phyloP scores from a whole-genome alignment of 495 filamentous ascomycete species.

The Clavariopsis aquatica region DNA sequence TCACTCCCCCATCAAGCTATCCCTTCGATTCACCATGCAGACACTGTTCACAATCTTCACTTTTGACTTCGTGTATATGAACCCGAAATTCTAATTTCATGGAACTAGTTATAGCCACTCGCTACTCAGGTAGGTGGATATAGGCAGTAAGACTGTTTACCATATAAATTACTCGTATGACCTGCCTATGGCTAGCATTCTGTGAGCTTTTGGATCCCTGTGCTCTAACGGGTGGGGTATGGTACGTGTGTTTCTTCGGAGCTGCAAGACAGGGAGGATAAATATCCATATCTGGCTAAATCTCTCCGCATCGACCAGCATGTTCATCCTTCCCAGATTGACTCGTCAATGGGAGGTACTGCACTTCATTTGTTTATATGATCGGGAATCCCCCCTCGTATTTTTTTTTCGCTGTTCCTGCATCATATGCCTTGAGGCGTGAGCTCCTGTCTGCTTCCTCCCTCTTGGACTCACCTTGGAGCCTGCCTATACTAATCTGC shows the following conservation, averaged over 20 bases:
- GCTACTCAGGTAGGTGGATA: too few relatives aligned
- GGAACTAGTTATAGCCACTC: too few relatives aligned
- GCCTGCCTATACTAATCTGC: not conserved
- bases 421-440: slow-evolving; percentile 8
- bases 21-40: not conserved
- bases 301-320: slow-evolving; percentile 13
- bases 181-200: not conserved
- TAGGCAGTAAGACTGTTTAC: not conserved
- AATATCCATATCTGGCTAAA: slow-evolving; percentile 33
- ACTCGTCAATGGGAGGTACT: not conserved
- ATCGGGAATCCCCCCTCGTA: slow-evolving; percentile 6
- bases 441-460: not conserved
- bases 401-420: slow-evolving; percentile 23
- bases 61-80: not conserved
- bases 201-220: not conserved
- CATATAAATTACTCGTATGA: not conserved
- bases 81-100: not conserved
- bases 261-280: slow-evolving; percentile 4
- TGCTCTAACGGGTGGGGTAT: not conserved
- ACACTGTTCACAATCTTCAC: not conserved
- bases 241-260: too few relatives aligned
- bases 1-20: not conserved
- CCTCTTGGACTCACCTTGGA: not conserved
- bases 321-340: slow-evolving; percentile 16
- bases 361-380: slow-evolving; percentile 21